Evolutionary conservation across 208 protist species (phyloP), one percentile per base, ranked within the genome.

Genomic region (Wallacemonas collosoma): DNA sequence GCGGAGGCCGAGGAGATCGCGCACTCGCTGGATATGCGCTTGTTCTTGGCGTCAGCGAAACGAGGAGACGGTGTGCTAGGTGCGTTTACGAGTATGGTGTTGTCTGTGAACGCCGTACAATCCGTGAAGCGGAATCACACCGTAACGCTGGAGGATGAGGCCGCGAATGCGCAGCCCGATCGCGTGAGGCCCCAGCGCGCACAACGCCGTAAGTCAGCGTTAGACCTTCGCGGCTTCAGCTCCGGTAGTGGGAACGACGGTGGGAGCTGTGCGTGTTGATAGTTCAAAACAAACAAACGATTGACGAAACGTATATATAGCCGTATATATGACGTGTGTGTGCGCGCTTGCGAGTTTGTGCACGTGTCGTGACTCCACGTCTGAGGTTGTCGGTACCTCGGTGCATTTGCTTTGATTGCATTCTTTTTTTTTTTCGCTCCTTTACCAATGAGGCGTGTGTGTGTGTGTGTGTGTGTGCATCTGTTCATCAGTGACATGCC

Each of bases 151-250:
- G 58, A 17, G 39, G 45, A 39, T 7, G 38, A 9, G 35, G 40
- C 9, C 6, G 43, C 11, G 53, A 6, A 35, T 36, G 53, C n/a
- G 41, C 44, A 65, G 43, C n/a, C 41, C 11, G 41, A 17, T n/a
- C 3, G 3, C 14, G 41, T 3, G 4, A 65, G 50, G 43, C 3
- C 4, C 3, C 5, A 8, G 9, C 4, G 41, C 3, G 4, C 5
- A 26, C 60, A 45, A n/a, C 38, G 60, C 41, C 60, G 60, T 3
- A 65, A 65, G 40, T 65, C 60, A 35, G 43, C 51, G 61, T 67
- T 84, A 26, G 82, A 87, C 66, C 57, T 84, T 45, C 75, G 82
- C n/a, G 82, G 82, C 17, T 84, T 84, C 62, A 76, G 79, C 38
- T 47, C 57, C 26, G 69, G 35, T 7, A 44, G 56, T 7, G 71